Percentiles rank a stretch among this genome's conserved stretches.
phyloP scores from a whole-genome alignment of 2,329 filamentous ascomycete genomes.

The Cephalotrichum gorgonifer region DNA sequence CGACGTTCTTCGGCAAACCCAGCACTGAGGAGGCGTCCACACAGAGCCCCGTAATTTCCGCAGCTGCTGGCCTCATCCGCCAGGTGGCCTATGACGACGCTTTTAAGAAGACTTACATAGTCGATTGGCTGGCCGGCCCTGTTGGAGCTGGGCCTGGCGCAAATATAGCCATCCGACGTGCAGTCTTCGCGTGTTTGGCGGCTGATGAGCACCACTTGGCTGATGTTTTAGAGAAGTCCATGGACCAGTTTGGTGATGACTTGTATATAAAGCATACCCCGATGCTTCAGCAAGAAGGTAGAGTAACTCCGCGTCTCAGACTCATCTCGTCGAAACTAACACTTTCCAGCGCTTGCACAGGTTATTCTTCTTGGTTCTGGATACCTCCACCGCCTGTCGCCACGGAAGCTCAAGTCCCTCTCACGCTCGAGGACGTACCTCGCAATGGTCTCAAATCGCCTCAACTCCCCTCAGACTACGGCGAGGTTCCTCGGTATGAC shows the following conservation, averaged over 20 bases:
- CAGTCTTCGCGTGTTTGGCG: slow-evolving; percentile 48
- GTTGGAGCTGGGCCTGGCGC: slow-evolving; percentile 57
- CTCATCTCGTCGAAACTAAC: slow-evolving; percentile 12
- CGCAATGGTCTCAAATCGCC: slow-evolving; percentile 71
- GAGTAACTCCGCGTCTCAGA: slow-evolving; percentile 9
- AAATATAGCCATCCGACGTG: slow-evolving; percentile 54
- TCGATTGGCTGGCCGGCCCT: slow-evolving; percentile 50
- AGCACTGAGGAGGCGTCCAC: slow-evolving; percentile 15
- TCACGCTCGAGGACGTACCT: slow-evolving; percentile 66
- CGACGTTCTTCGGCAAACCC: slow-evolving; percentile 28
- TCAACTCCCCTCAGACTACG: slow-evolving; percentile 63
- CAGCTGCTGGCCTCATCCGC: slow-evolving; percentile 46
- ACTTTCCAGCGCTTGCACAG: slow-evolving; percentile 61
- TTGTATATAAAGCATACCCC: slow-evolving; percentile 80
- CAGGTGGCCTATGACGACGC: slow-evolving; percentile 35
- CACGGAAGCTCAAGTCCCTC: slow-evolving; percentile 56
- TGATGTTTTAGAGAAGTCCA: slow-evolving; percentile 53
- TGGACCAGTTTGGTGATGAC: slow-evolving; percentile 72
- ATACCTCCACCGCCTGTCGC: slow-evolving; percentile 57
- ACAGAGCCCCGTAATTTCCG: slow-evolving; percentile 30
- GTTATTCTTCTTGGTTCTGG: slow-evolving; percentile 67
- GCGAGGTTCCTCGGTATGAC: slow-evolving; percentile 81
- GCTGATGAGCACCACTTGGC: slow-evolving; percentile 40
- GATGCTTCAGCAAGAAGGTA: slow-evolving; percentile 81
- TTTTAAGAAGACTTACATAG: slow-evolving; percentile 40